These are phyloP conservation scores for Rosellinia necatrix DNA, from an alignment of 2,329 filamentous ascomycete genomes.

Conservation along the genomic window DNA sequence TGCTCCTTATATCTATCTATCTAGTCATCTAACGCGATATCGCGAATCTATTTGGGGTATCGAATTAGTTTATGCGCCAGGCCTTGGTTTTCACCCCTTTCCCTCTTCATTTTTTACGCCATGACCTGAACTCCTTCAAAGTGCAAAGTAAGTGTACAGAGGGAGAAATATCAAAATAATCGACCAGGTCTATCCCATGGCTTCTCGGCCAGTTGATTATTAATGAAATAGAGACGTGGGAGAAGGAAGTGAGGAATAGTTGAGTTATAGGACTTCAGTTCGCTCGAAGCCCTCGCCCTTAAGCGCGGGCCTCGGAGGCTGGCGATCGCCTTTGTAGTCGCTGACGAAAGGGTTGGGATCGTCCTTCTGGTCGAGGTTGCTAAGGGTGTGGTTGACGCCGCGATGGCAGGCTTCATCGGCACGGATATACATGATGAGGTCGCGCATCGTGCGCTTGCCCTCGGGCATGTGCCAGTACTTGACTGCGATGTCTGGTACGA, in stretches of 20 bases:
- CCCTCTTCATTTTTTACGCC: not conserved
- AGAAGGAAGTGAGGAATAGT: not conserved
- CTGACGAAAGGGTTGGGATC: conserved; percentile 94
- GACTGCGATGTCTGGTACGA: conserved; percentile 86
- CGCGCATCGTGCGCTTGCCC: conserved; percentile 78
- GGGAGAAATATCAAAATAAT: too few relatives aligned
- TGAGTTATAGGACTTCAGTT: conserved; percentile 69
- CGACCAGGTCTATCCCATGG: too few relatives aligned
- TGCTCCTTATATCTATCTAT: conserved; percentile 13
- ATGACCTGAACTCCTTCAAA: conserved; percentile 10
- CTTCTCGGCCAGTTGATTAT: not conserved
- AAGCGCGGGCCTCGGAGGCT: conserved; percentile 68
- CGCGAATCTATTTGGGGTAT: conserved; percentile 25
- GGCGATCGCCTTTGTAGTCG: conserved; percentile 72
- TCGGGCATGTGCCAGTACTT: conserved; percentile 96
- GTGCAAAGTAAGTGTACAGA: conserved; percentile 7
- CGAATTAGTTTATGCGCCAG: conserved; percentile 5
- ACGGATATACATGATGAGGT: conserved; percentile 85
- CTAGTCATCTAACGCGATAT: conserved; percentile 10
- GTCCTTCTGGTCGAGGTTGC: conserved; percentile 80
- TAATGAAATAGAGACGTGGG: not conserved
- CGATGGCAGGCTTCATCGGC: conserved; percentile 89
- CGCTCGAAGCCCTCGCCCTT: conserved; percentile 81
- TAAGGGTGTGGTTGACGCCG: conserved; percentile 94
- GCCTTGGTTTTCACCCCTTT: not conserved